These are phyloP conservation scores for Geopyxis carbonaria DNA, from an alignment of 495 filamentous ascomycete species.

Conservation along the genomic window DNA sequence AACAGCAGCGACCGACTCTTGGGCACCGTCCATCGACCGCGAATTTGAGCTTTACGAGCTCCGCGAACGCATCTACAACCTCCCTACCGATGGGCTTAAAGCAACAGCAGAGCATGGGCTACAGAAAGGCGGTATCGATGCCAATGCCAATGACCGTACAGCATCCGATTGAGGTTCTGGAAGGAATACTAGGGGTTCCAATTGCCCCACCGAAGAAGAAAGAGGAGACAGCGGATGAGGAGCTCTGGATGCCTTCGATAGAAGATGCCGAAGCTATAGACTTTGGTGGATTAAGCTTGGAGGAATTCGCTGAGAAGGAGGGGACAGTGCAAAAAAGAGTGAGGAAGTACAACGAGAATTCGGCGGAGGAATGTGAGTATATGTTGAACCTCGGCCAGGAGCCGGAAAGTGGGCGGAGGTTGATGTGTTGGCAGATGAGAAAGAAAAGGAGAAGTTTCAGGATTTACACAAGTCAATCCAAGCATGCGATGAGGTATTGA, in stretches of 20 bases:
- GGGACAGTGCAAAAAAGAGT: conserved; percentile 26
- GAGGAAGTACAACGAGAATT: conserved; percentile 42
- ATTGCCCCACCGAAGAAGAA: conserved; percentile 23
- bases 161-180: conserved; percentile 59
- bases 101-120: conserved; percentile 43
- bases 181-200: conserved; percentile 46
- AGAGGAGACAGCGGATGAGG: conserved; percentile 10
- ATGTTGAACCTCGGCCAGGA: conserved; percentile 14
- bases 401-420: conserved; percentile 20
- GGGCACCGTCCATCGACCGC: conserved; percentile 34
- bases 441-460: conserved; percentile 75
- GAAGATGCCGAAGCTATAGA: conserved; percentile 49
- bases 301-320: conserved; percentile 41
- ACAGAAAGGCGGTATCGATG: conserved; percentile 35
- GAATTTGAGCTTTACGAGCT: conserved; percentile 39
- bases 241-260: conserved; percentile 10
- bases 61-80: conserved; percentile 50
- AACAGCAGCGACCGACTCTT: conserved; percentile 11
- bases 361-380: conserved; percentile 56
- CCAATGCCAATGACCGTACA: conserved; percentile 36
- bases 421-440: conserved; percentile 41
- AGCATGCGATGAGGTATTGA: conserved; percentile 82
- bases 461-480: conserved; percentile 77
- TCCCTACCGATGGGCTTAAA: conserved; percentile 47
- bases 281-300: conserved; percentile 58